phyloP scores from a whole-genome alignment of 129 eudicot species.

The Escallonia rubra region DNA sequence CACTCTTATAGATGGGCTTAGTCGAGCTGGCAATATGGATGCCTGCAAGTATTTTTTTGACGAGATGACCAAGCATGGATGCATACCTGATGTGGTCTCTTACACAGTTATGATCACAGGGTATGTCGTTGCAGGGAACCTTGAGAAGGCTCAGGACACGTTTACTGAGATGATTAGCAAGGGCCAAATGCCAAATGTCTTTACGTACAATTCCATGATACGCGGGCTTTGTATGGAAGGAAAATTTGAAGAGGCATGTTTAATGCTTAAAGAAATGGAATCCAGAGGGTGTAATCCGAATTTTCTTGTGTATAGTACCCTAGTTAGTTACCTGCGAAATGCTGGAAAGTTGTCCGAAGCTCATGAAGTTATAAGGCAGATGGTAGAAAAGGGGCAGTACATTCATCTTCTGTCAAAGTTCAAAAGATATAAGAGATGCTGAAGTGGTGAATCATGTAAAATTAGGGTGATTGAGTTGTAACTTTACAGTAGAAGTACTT shows the following conservation, averaged over 20 bases:
- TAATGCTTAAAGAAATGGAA: conserved; percentile 92
- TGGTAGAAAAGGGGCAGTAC: conserved; percentile 74
- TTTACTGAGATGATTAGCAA: conserved; percentile 57
- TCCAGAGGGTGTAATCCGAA: conserved; percentile 81
- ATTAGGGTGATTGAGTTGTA: conserved; percentile 8
- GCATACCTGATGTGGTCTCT: conserved; percentile 74
- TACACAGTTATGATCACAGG: conserved; percentile 89
- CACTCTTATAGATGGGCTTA: conserved; percentile 75
- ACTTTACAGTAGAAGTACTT: conserved; percentile 8
- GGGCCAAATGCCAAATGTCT: conserved; percentile 86
- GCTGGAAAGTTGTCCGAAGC: conserved; percentile 77
- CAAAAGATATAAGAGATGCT: conserved; percentile 54
- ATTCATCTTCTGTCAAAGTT: conserved; percentile 50
- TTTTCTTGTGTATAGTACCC: conserved; percentile 86
- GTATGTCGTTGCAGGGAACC: conserved; percentile 50
- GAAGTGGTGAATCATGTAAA: conserved; percentile 16
- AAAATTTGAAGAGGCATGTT: conserved; percentile 64
- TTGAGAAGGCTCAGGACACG: conserved; percentile 63
- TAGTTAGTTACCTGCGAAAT: conserved; percentile 53
- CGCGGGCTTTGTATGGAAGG: conserved; percentile 81
- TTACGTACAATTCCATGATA: conserved; percentile 86
- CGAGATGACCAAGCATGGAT: conserved; percentile 61
- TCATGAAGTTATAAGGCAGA: conserved; percentile 49
- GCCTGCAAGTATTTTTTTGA: conserved; percentile 71
- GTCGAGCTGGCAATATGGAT: conserved; percentile 70